phyloP scores from a whole-genome alignment of 2,329 filamentous ascomycete species.

The Penicillium sp. region DNA sequence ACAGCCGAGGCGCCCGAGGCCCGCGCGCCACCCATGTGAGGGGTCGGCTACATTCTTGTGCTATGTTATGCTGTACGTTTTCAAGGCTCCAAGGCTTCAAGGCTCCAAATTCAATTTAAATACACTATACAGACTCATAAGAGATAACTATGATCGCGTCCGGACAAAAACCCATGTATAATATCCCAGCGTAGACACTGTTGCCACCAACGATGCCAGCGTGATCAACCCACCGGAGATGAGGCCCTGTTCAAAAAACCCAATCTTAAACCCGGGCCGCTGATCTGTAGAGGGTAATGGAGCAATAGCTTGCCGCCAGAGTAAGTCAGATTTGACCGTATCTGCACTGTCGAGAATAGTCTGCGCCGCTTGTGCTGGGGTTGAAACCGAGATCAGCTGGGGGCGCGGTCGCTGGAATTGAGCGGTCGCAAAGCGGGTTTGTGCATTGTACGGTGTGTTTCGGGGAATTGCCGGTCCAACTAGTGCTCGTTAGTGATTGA shows the following conservation, averaged over 20 bases:
- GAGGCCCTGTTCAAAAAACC: conserved; percentile 53
- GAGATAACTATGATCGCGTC: background rate
- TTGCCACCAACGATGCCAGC: conserved; percentile 22
- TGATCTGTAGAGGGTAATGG: conserved; percentile 34
- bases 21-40: background rate
- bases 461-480: conserved; percentile 25
- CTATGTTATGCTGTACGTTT: background rate
- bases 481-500: conserved; percentile 1
- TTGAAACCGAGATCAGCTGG: conserved; percentile 37
- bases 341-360: conserved; percentile 16
- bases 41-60: background rate
- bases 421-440: conserved; percentile 42
- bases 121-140: background rate
- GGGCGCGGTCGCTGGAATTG: conserved; percentile 51
- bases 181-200: conserved; percentile 25
- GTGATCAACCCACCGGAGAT: conserved; percentile 32
- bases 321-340: conserved; percentile 16
- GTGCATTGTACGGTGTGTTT: conserved; percentile 42
- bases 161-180: conserved; percentile 24
- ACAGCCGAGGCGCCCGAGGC: background rate
- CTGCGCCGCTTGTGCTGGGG: conserved; percentile 11
- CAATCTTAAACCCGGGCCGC: conserved; percentile 34
- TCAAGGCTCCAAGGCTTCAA: background rate
- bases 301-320: conserved; percentile 33
- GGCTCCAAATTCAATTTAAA: background rate